Evolutionary conservation across 192 early-diverging fungal species (phyloP).

Genomic region (Phlyctochytrium bullatum): DNA sequence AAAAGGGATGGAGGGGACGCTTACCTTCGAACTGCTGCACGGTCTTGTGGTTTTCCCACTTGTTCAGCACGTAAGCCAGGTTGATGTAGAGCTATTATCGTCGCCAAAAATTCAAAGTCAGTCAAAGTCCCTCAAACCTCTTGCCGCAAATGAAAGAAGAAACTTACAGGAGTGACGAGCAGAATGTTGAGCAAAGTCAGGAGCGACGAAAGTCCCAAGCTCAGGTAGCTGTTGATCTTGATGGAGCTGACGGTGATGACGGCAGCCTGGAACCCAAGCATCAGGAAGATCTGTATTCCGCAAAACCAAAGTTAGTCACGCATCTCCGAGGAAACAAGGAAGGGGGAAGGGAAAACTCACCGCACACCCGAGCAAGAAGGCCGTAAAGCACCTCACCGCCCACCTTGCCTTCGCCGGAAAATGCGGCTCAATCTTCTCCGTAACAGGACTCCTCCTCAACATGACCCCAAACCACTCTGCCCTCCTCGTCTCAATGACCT

Average conservation of each 20-base stretch:
- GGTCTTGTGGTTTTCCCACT: constrained; percentile 32
- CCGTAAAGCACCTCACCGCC: neutral
- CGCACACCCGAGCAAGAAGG: neutral
- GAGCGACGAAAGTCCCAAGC: constrained; percentile 9
- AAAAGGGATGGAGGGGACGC: neutral
- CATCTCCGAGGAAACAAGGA: constrained; percentile 39
- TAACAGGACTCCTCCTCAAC: constrained; percentile 47
- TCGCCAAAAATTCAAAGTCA: neutral
- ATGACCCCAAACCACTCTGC: constrained; percentile 57
- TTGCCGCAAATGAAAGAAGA: neutral
- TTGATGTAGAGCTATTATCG: constrained; percentile 8
- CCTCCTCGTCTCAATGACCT: constrained; percentile 53
- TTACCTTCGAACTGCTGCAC: constrained; percentile 12
- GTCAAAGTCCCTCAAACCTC: neutral
- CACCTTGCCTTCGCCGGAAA: constrained; percentile 2
- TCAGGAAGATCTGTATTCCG: constrained; percentile 24
- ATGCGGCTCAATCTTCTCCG: constrained; percentile 41
- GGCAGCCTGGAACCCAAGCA: constrained; percentile 26
- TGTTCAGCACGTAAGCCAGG: constrained; percentile 18
- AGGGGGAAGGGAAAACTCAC: neutral
- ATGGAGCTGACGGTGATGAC: constrained; percentile 13
- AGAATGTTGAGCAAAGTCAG: constrained; percentile 51
- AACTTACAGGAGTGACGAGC: constrained; percentile 50
- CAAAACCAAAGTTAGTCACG: constrained; percentile 9
- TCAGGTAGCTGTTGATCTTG: constrained; percentile 7